These are phyloP conservation scores for Bruguiera hainesii DNA, from an alignment of 441 rosid genomes.

Conservation along the genomic window DNA sequence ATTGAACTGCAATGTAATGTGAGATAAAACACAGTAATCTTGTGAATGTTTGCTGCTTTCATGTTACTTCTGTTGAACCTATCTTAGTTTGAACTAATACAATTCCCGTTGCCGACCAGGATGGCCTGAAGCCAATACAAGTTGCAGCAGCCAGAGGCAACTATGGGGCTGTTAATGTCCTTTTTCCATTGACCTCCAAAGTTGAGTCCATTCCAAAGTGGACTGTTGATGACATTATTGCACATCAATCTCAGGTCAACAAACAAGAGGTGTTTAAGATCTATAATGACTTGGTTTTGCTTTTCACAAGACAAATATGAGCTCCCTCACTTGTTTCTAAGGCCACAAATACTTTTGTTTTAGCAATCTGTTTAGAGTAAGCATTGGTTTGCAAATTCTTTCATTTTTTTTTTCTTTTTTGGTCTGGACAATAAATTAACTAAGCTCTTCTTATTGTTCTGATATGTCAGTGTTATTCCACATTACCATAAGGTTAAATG, in stretches of 20 bases:
- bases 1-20: too few relatives aligned
- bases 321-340: not conserved
- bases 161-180: conserved; percentile 63
- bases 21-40: too few relatives aligned
- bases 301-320: not conserved
- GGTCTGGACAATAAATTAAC: too few relatives aligned
- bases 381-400: too few relatives aligned
- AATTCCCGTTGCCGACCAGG: conserved; percentile 38
- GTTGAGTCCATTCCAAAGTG: conserved; percentile 55
- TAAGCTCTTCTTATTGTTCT: too few relatives aligned
- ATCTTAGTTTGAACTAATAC: not conserved
- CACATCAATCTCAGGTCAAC: conserved; percentile 45
- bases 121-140: conserved; percentile 73
- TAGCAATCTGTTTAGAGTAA: too few relatives aligned
- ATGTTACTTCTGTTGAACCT: not conserved
- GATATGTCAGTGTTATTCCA: too few relatives aligned
- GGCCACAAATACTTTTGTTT: not conserved
- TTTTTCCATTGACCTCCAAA: conserved; percentile 62
- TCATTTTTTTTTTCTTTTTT: too few relatives aligned
- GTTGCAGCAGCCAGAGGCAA: conserved; percentile 82
- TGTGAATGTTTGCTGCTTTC: too few relatives aligned
- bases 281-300: not conserved
- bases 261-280: conserved; percentile 37
- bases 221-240: conserved; percentile 73
- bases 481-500: too few relatives aligned